Evolutionary conservation across 148 eudicot species (phyloP).

Genomic region (Dianthus caryophyllus): DNA sequence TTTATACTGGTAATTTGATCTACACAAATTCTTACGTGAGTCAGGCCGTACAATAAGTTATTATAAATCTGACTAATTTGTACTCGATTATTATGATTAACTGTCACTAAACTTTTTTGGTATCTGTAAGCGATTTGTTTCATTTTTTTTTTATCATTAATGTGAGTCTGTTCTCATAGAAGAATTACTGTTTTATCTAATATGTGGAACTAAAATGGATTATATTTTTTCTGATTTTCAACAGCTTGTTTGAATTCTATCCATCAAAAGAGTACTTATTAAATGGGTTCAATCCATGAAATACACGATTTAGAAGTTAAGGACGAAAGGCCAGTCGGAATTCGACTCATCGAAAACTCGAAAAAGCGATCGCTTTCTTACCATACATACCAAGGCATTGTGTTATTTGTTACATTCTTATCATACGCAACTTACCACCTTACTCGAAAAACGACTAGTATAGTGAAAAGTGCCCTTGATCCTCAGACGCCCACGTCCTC

Average conservation of each 20-base stretch:
- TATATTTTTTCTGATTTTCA: slow-evolving; percentile 8
- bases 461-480: slow-evolving; percentile 85
- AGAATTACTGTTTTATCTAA: too few relatives aligned
- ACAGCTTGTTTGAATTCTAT: slow-evolving; percentile 29
- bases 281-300: slow-evolving; percentile 52
- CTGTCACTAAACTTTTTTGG: too few relatives aligned
- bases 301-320: slow-evolving; percentile 23
- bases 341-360: slow-evolving; percentile 43
- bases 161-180: too few relatives aligned
- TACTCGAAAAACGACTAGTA: slow-evolving; percentile 78
- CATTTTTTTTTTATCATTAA: too few relatives aligned
- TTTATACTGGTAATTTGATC: too few relatives aligned
- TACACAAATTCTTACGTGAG: too few relatives aligned
- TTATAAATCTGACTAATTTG: too few relatives aligned
- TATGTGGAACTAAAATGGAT: slow-evolving; percentile 8
- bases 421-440: slow-evolving; percentile 76
- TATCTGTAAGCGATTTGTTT: too few relatives aligned
- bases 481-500: slow-evolving; percentile 50
- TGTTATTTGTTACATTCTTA: slow-evolving; percentile 62
- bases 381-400: slow-evolving; percentile 74
- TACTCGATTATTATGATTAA: too few relatives aligned
- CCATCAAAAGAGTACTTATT: slow-evolving; percentile 18
- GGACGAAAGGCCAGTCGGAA: slow-evolving; percentile 54
- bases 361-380: slow-evolving; percentile 52
- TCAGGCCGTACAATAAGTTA: too few relatives aligned